Conservation (phyloP, 176 grass and related monocot species). For the Microstegium vimineum region DNA sequence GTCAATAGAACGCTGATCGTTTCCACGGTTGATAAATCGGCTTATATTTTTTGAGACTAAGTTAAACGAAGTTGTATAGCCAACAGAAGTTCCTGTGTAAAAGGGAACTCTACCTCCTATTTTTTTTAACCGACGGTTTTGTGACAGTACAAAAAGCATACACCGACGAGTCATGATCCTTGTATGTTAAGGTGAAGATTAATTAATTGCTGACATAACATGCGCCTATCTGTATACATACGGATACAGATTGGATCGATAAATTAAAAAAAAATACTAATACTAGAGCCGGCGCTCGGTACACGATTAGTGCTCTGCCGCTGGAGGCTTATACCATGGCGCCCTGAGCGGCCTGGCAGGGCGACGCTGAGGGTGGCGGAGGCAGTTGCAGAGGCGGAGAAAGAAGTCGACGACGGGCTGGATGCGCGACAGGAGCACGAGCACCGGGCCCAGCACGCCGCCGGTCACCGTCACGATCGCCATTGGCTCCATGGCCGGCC, state of each 20-base stretch:
- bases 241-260: background rate
- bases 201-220: too few relatives aligned
- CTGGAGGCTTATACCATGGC: constrained; percentile 13
- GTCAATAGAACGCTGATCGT: too few relatives aligned
- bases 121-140: too few relatives aligned
- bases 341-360: constrained; percentile 20
- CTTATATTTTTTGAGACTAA: too few relatives aligned
- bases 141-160: too few relatives aligned
- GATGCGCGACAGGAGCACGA: constrained; percentile 33
- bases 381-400: constrained; percentile 17
- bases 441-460: constrained; percentile 25
- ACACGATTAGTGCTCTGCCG: background rate
- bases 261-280: background rate
- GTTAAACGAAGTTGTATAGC: too few relatives aligned
- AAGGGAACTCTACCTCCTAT: too few relatives aligned
- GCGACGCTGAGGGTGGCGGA: constrained; percentile 25
- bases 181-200: too few relatives aligned
- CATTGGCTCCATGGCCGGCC: constrained; percentile 33
- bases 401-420: constrained; percentile 34
- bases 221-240: too few relatives aligned
- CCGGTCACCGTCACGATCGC: constrained; percentile 39
- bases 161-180: too few relatives aligned
- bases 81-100: too few relatives aligned
- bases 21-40: too few relatives aligned
- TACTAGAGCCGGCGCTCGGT: background rate